Evolutionary conservation across 108 stramenopile genomes (phyloP), one percentile per base, ranked within the genome.

Genomic region (Skeletonema menzelii): DNA sequence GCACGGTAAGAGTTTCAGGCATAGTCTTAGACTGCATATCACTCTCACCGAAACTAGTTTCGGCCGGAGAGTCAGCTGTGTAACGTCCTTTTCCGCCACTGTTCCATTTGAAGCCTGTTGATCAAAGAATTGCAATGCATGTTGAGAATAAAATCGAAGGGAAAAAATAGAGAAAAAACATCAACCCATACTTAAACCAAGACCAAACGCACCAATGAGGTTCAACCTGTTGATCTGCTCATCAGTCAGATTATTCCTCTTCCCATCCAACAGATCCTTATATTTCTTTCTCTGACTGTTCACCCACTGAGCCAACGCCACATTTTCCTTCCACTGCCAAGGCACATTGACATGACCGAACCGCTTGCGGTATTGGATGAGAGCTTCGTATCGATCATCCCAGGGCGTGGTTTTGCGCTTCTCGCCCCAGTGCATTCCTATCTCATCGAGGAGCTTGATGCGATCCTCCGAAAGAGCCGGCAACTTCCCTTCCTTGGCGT

Each of bases 281-380:
- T 80, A 75, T 32, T 77, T 77, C 49, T 75, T 80, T 46, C 76
- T 75, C 30, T 70, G 69, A 19, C 44, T 47, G 63, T 80, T 75
- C 19, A 75, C 73, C 73, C 73, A 80, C 47, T 75, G 73, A 10
- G 79, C 79, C 27, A 80, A 30, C 2, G 63, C 24, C 26, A 75
- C 26, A 70, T 80, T 70, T 27, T 80, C 79, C 56, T 80, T 80
- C 49, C 49, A 53, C 22, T 53, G 49, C 49, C 49, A 53, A 2
- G 73, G 73, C 5, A 83, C 82, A 30, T 79, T 79, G 20, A 58
- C 72, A 49, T 83, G 72, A 26, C 82, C 77, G 49, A 73, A 66
- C 44, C 72, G 27, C 20, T 59, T 27, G 31, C 69, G 78, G 44
- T 63, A 83, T 1, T 74, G 59, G 47, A 71, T 26, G 0, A 83